Percentiles rank a stretch among this genome's conserved stretches.
Evolutionary conservation across 1,284 basidiomycete species (phyloP).

Genomic region (Schizophyllum amplum): DNA sequence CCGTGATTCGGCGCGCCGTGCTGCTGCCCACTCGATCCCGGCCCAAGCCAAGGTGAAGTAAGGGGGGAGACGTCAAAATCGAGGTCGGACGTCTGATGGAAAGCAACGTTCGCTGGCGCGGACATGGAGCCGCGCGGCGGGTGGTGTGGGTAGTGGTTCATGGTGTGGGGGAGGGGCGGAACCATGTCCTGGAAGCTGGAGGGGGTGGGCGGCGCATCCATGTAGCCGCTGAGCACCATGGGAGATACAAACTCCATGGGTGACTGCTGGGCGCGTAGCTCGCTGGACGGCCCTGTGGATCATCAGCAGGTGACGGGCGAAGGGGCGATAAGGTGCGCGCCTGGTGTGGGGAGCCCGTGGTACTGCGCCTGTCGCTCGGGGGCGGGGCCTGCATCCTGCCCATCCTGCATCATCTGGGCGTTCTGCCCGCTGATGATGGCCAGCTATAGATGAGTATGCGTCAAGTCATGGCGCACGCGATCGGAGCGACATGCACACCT

Average conservation of each 20-base stretch:
- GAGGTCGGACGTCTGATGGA: slow-evolving; percentile 42
- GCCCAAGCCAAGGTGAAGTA: slow-evolving; percentile 68
- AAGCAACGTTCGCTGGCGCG: slow-evolving; percentile 58
- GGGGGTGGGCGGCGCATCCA: slow-evolving; percentile 21
- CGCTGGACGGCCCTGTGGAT: slow-evolving; percentile 52
- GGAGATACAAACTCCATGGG: slow-evolving; percentile 54
- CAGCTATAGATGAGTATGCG: slow-evolving; percentile 62
- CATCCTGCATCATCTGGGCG: not conserved
- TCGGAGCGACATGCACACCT: slow-evolving; percentile 49
- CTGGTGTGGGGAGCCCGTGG: not conserved
- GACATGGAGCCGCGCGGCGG: slow-evolving; percentile 39
- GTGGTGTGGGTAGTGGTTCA: slow-evolving; percentile 11
- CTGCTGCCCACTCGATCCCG: too few relatives aligned
- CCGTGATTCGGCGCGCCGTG: not conserved
- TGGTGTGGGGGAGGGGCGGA: slow-evolving; percentile 14
- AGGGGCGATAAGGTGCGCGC: not conserved
- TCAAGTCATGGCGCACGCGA: not conserved
- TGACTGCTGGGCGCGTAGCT: slow-evolving; percentile 53
- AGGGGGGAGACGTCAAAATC: slow-evolving; percentile 69
- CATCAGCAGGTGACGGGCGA: not conserved
- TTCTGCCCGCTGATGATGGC: slow-evolving; percentile 17
- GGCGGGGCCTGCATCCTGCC: not conserved
- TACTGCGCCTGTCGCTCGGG: slow-evolving; percentile 4
- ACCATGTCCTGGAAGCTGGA: slow-evolving; percentile 9
- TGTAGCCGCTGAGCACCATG: slow-evolving; percentile 42